A percentile compares a stretch with the other conserved stretches of the same genome.
Evolutionary conservation across 768 basidiomycete genomes (phyloP).

Genomic region (Phanerochaete sordida): DNA sequence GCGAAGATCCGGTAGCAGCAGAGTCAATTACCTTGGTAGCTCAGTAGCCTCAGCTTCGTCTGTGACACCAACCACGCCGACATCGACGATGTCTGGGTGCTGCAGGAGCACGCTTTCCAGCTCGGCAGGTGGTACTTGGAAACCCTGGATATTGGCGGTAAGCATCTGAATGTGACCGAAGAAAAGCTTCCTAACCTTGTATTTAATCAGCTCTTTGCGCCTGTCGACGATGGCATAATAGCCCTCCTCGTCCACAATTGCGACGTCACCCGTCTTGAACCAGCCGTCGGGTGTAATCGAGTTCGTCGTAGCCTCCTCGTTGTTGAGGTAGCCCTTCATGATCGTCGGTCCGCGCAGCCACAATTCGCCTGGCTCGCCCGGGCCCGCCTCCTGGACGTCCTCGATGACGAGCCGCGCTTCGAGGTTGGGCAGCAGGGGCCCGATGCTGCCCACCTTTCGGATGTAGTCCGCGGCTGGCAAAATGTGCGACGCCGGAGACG

Average conservation of each 20-base stretch:
- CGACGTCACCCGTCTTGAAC: conserved; percentile 91
- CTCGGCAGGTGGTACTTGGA: conserved; percentile 87
- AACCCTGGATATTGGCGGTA: conserved; percentile 43
- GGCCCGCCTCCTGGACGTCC: conserved; percentile 48
- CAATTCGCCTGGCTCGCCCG: conserved; percentile 69
- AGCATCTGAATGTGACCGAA: neutral
- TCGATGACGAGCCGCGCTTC: conserved; percentile 70
- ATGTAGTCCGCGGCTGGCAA: conserved; percentile 40
- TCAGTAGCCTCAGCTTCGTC: conserved; percentile 72
- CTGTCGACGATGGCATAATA: conserved; percentile 75
- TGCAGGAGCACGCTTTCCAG: conserved; percentile 73
- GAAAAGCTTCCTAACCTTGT: conserved; percentile 42
- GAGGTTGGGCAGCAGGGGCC: conserved; percentile 69
- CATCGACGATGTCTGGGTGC: conserved; percentile 75
- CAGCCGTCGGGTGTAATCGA: conserved; percentile 72
- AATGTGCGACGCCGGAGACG: conserved; percentile 67
- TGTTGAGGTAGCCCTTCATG: conserved; percentile 86
- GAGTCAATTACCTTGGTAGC: conserved; percentile 54
- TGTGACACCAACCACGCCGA: conserved; percentile 76
- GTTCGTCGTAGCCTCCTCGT: conserved; percentile 62
- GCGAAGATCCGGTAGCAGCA: neutral
- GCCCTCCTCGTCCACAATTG: conserved; percentile 60
- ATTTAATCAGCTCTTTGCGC: conserved; percentile 73
- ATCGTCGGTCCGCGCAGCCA: conserved; percentile 77
- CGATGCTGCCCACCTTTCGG: conserved; percentile 62